Conservation (phyloP, 495 filamentous ascomycete genomes). For the Aspergillus coremiiformis region DNA sequence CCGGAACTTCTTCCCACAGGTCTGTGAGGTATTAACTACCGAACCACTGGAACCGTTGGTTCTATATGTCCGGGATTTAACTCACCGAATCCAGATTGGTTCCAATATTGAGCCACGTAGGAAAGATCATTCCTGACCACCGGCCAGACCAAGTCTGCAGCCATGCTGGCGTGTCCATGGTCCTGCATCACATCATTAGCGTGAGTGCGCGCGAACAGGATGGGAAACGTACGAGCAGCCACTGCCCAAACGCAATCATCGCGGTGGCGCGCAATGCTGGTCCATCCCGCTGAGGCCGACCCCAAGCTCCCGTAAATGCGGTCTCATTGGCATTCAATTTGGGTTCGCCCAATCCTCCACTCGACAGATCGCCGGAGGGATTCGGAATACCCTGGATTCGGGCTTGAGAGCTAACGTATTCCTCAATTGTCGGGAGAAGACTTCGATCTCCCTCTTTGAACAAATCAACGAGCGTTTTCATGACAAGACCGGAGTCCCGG, state of each 20-base stretch:
- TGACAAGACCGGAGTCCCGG: slow-evolving; percentile 49
- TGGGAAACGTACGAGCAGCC: slow-evolving; percentile 19
- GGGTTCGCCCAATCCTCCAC: slow-evolving; percentile 53
- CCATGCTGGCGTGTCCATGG: slow-evolving; percentile 36
- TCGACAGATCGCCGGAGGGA: slow-evolving; percentile 45
- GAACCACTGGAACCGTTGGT: neutral
- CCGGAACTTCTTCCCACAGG: slow-evolving; percentile 63
- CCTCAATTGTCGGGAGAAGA: slow-evolving; percentile 38
- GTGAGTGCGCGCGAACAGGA: neutral
- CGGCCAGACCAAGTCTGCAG: slow-evolving; percentile 38
- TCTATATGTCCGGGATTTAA: no score
- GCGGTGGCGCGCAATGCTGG: slow-evolving; percentile 39
- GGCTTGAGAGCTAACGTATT: slow-evolving; percentile 49
- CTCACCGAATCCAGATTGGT: slow-evolving; percentile 29
- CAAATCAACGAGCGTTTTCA: slow-evolving; percentile 48
- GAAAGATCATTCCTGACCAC: slow-evolving; percentile 49
- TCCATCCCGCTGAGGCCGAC: slow-evolving; percentile 56
- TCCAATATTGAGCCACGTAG: slow-evolving; percentile 67
- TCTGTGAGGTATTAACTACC: slow-evolving; percentile 19
- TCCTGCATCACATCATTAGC: neutral
- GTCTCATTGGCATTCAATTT: slow-evolving; percentile 50
- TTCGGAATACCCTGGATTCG: slow-evolving; percentile 46
- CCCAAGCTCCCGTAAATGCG: slow-evolving; percentile 52
- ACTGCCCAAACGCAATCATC: slow-evolving; percentile 30
- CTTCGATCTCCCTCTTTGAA: slow-evolving; percentile 34